Conservation (phyloP, 371 early-diverging fungal species). For the Syncephalis plumigaleata region DNA sequence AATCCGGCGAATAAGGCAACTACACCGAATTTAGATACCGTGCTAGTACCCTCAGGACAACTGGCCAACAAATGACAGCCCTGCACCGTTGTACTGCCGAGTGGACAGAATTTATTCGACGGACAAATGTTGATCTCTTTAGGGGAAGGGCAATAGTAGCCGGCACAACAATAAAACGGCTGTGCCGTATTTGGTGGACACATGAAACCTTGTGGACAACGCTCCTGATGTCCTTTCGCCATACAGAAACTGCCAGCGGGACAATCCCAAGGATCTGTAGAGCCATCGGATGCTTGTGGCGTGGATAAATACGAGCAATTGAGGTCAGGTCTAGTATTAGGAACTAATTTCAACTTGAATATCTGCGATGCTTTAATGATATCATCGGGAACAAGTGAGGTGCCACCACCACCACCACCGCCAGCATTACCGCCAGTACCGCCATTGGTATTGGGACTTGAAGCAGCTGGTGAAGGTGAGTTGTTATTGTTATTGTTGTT, state of each 20-base stretch:
- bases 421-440: no score
- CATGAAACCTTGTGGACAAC: constrained; percentile 12
- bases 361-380: no score
- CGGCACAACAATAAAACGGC: constrained; percentile 23
- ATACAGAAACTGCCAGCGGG: constrained; percentile 4
- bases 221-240: neutral
- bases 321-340: no score
- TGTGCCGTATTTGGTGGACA: constrained; percentile 24
- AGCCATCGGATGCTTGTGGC: no score
- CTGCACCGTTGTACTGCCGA: constrained; percentile 10
- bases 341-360: no score
- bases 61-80: constrained; percentile 4
- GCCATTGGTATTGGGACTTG: no score
- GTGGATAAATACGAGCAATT: no score
- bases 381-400: no score
- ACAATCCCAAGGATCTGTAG: no score
- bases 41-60: neutral
- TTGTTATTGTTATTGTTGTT: no score
- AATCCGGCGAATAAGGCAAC: neutral
- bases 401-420: no score
- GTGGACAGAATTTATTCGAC: constrained; percentile 15
- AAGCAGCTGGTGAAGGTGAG: no score
- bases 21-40: neutral
- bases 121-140: constrained; percentile 15
- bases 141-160: constrained; percentile 23